Base-by-base conservation (phyloP, 2,329 filamentous ascomycete genomes). In the Diaporthe citriasiana region DNA sequence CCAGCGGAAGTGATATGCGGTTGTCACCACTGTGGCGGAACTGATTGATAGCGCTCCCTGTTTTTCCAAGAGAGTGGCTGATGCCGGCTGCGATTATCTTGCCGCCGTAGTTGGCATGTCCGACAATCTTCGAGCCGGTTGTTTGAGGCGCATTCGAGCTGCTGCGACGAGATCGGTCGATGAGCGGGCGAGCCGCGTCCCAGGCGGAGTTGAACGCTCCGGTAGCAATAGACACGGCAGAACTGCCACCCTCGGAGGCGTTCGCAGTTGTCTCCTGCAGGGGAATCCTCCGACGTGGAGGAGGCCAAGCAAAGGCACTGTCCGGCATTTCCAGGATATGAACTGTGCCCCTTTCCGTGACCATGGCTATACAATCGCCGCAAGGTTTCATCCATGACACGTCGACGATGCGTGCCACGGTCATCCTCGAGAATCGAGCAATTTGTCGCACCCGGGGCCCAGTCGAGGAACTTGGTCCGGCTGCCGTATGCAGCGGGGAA, bases 291-390 rank as follows among this genome's bases (percentile, higher is more conserved):
- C 88, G 87, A 51, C 90, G 88, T 55, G 91, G 92, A 33, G 95
- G 94, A 53, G 95, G 95, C 95, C 95, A 98, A 77, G 93, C 91
- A 78, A 95, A 96, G 6, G 94, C 94, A 76, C 91, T 93, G 59
- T 91, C 88, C 12, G 95, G 95, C 82, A 98, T 90, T 77, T 98
- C 94, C 77, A 98, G 92, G 56, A 98, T 90, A 83, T 99, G 97
- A 15, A 98, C 92, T 12, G 97, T 99, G n/a, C 96, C 95, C 78
- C 95, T 94, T 79, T 97, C 95, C 0, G 97, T 98, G 35, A 98
- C 91, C 84, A 99, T 92, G 1, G 95, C 96, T 51, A 97, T 85
- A 74, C 94, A 92, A 80, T 97, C 94, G 30, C 94, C 94, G 72
- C 92, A 92, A 4, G 94, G 94, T 71, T 90, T 89, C 1, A 93